Percentiles rank a stretch among this genome's conserved stretches.
Evolutionary conservation across 1,284 basidiomycete species (phyloP).

Genomic region (Ceratobasidium sp.): DNA sequence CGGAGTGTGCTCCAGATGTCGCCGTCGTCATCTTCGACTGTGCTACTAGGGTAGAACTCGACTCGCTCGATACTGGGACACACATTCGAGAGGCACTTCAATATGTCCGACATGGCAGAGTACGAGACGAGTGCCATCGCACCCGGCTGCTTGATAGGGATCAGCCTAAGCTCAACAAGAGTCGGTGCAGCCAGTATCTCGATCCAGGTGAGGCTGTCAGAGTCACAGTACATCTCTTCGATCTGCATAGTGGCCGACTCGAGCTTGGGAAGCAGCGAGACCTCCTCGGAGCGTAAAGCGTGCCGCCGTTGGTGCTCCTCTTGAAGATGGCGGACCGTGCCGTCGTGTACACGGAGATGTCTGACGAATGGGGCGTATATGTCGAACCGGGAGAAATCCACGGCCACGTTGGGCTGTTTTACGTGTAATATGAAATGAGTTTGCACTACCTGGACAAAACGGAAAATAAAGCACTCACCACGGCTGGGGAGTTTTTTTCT

Average conservation of each 20-base stretch:
- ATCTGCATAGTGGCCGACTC: slow-evolving; percentile 13
- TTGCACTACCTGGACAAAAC: no score
- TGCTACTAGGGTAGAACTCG: slow-evolving; percentile 1
- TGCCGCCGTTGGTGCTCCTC: neutral
- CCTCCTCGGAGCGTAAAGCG: neutral
- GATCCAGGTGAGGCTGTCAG: slow-evolving; percentile 13
- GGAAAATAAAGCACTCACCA: no score
- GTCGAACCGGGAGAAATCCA: slow-evolving; percentile 25
- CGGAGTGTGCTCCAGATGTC: neutral
- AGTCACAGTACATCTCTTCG: slow-evolving; percentile 16
- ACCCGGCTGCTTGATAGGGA: neutral
- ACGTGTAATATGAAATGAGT: no score
- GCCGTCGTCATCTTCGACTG: neutral
- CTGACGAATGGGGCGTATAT: slow-evolving; percentile 36
- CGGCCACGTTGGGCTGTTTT: no score
- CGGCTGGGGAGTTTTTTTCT: no score
- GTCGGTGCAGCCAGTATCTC: slow-evolving; percentile 23
- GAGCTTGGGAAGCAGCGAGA: neutral
- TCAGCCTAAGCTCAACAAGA: neutral
- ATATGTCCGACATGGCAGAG: neutral
- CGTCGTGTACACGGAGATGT: slow-evolving; percentile 19
- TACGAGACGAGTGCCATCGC: slow-evolving; percentile 21
- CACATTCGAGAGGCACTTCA: neutral
- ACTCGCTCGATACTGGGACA: neutral
- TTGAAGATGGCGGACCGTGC: slow-evolving; percentile 14